Evolutionary conservation across 1,284 basidiomycete genomes (phyloP).

Genomic region (Porogramme epimiltina): DNA sequence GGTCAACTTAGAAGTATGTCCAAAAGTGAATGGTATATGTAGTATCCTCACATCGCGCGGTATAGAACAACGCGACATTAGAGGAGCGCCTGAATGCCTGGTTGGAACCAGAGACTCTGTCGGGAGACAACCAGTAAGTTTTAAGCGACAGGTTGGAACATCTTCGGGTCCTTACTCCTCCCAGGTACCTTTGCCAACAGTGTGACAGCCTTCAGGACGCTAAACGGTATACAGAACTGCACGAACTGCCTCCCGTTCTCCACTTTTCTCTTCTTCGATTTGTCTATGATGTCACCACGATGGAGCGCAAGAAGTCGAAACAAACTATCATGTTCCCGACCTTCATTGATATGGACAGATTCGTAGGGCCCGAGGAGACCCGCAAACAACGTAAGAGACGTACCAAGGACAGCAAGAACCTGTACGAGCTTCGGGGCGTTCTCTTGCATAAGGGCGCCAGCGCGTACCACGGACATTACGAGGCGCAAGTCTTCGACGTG

Average conservation of each 20-base stretch:
- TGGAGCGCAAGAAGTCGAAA: conserved; percentile 85
- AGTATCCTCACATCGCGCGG: background rate
- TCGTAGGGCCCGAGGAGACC: conserved; percentile 38
- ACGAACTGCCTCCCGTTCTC: conserved; percentile 77
- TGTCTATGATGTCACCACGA: conserved; percentile 76
- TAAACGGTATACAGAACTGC: conserved; percentile 69
- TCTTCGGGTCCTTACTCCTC: background rate
- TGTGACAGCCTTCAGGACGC: conserved; percentile 79
- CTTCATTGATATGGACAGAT: conserved; percentile 72
- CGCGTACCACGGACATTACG: conserved; percentile 92
- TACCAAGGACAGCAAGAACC: conserved; percentile 28
- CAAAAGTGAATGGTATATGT: conserved; percentile 1
- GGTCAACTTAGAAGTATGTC: conserved; percentile 71
- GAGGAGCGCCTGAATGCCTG: conserved; percentile 68
- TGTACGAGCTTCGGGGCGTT: conserved; percentile 83
- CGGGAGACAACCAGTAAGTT: conserved; percentile 78
- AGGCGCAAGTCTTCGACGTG: conserved; percentile 83
- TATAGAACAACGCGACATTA: conserved; percentile 69
- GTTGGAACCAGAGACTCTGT: conserved; percentile 69
- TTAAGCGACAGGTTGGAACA: background rate
- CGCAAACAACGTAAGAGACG: conserved; percentile 18
- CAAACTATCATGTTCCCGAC: conserved; percentile 75
- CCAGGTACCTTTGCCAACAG: conserved; percentile 75
- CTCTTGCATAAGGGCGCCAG: conserved; percentile 83
- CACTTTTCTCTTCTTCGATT: conserved; percentile 91